Evolutionary conservation across 306 rosid species (phyloP).

Genomic region (apple (Malus domestica)): ASM211411v1 NC_041799.1:27164501-27165000

Average conservation of each 20-base stretch:
- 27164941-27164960: too few relatives aligned
- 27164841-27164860: conserved; percentile 61
- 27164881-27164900: background rate
- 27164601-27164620: background rate
- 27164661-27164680: background rate
- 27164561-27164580: background rate
- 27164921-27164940: too few relatives aligned
- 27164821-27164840: conserved; percentile 67
- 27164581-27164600: background rate
- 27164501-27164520: background rate
- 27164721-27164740: conserved; percentile 43
- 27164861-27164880: background rate
- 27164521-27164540: background rate
- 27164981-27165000: too few relatives aligned
- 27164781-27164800: conserved; percentile 51
- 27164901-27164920: too few relatives aligned
- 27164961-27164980: too few relatives aligned
- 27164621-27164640: background rate
- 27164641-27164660: background rate
- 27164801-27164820: conserved; percentile 64
- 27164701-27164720: conserved; percentile 49
- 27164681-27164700: background rate
- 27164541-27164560: background rate
- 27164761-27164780: conserved; percentile 42
- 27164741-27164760: conserved; percentile 43